These are phyloP conservation scores for Phytophthora syringae DNA, from an alignment of 352 stramenopile genomes.

Conservation along the genomic window DNA sequence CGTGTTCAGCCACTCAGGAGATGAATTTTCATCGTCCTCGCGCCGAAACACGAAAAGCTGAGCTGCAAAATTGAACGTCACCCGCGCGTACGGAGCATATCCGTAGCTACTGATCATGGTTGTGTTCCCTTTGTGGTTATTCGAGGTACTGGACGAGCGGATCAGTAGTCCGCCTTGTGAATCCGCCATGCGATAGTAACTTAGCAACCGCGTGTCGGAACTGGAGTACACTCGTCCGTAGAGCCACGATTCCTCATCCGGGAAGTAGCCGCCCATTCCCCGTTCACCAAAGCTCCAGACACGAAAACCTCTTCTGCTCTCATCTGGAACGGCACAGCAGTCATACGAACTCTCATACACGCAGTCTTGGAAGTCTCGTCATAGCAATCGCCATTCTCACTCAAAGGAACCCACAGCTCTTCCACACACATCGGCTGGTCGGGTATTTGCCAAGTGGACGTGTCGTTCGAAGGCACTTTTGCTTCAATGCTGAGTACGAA, in stretches of 20 bases:
- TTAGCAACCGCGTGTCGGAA: conserved; percentile 69
- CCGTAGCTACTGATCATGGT: conserved; percentile 54
- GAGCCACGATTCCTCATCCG: conserved; percentile 57
- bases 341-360: conserved; percentile 82
- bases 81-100: conserved; percentile 63
- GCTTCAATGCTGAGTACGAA: conserved; percentile 56
- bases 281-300: conserved; percentile 50
- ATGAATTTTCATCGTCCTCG: conserved; percentile 55
- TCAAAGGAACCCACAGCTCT: conserved; percentile 76
- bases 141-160: conserved; percentile 64
- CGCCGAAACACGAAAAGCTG: conserved; percentile 80
- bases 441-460: conserved; percentile 69
- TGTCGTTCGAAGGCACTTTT: conserved; percentile 57
- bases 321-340: conserved; percentile 77
- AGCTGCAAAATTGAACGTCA: conserved; percentile 80
- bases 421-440: conserved; percentile 79
- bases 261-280: conserved; percentile 82
- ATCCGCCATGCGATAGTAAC: conserved; percentile 81
- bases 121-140: conserved; percentile 81
- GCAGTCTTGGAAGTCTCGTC: conserved; percentile 32
- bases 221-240: conserved; percentile 77
- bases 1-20: conserved; percentile 72
- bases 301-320: conserved; percentile 70
- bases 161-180: conserved; percentile 73
- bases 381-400: conserved; percentile 35